These are phyloP conservation scores for Arthrobotrys conoides DNA, from an alignment of 2,329 filamentous ascomycete genomes.

Conservation along the genomic window DNA sequence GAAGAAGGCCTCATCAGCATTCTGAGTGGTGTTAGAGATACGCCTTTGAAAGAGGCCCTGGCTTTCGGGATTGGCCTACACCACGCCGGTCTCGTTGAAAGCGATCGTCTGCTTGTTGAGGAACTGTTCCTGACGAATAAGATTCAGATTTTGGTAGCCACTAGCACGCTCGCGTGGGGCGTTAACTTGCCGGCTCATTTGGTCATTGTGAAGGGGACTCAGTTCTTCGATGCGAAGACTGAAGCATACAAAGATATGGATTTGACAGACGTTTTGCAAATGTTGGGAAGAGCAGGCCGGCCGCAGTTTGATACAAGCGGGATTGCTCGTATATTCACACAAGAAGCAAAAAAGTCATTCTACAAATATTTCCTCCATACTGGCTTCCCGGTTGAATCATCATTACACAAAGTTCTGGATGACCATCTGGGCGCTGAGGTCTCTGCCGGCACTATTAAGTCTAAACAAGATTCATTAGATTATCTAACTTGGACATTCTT, in stretches of 20 bases:
- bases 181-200: constrained; percentile 94
- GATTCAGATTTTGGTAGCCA: constrained; percentile 95
- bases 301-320: constrained; percentile 95
- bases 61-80: constrained; percentile 97
- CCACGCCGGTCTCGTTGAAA: constrained; percentile 95
- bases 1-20: constrained; percentile 94
- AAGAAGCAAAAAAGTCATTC: constrained; percentile 97
- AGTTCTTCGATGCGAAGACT: constrained; percentile 97
- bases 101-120: constrained; percentile 89
- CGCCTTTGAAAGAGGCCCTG: constrained; percentile 90
- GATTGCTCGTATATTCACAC: constrained; percentile 96
- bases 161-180: constrained; percentile 96
- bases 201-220: constrained; percentile 97
- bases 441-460: constrained; percentile 89
- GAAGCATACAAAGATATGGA: constrained; percentile 99
- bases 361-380: constrained; percentile 99
- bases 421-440: constrained; percentile 97
- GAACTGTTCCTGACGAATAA: constrained; percentile 98
- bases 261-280: constrained; percentile 95
- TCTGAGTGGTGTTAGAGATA: constrained; percentile 90
- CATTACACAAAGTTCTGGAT: constrained; percentile 93
- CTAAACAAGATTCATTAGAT: constrained; percentile 96
- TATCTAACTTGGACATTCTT: constrained; percentile 99
- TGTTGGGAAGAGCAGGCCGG: constrained; percentile 94
- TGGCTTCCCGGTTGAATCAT: constrained; percentile 96